These are phyloP conservation scores for Chaetomium fimeti DNA, from an alignment of 495 filamentous ascomycete genomes.

Conservation along the genomic window DNA sequence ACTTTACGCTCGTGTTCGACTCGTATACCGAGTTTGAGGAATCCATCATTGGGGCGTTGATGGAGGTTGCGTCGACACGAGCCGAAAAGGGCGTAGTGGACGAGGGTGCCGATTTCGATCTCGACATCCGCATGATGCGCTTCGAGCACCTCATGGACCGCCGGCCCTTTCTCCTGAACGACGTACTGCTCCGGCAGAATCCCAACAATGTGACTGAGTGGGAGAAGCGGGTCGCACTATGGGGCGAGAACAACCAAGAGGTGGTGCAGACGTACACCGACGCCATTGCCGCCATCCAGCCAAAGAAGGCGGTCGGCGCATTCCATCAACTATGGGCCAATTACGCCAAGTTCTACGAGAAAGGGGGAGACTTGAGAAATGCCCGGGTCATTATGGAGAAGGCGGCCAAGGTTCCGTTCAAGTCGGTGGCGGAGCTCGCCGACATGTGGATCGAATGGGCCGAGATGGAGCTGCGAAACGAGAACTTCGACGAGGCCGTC, in stretches of 20 bases:
- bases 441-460: constrained; percentile 99
- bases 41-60: constrained; percentile 84
- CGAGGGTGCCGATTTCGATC: constrained; percentile 87
- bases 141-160: constrained; percentile 99
- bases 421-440: constrained; percentile 88
- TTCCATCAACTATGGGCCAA: constrained; percentile 96
- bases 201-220: constrained; percentile 96
- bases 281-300: constrained; percentile 87
- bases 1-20: constrained; percentile 96
- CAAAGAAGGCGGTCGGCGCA: constrained; percentile 90
- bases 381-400: constrained; percentile 95
- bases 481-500: constrained; percentile 93
- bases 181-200: constrained; percentile 92
- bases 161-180: constrained; percentile 93
- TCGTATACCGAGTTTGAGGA: constrained; percentile 97
- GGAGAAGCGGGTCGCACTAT: constrained; percentile 92
- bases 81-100: constrained; percentile 78
- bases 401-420: constrained; percentile 95
- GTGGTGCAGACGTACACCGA: constrained; percentile 94
- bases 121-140: constrained; percentile 96
- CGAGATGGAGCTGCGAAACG: constrained; percentile 91
- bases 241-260: constrained; percentile 90
- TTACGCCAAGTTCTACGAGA: constrained; percentile 97
- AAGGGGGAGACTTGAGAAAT: constrained; percentile 77
- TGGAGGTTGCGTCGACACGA: constrained; percentile 80